These are phyloP conservation scores for Geotrichum restrictum DNA, from an alignment of 1,139 yeast genomes.

Conservation along the genomic window DNA sequence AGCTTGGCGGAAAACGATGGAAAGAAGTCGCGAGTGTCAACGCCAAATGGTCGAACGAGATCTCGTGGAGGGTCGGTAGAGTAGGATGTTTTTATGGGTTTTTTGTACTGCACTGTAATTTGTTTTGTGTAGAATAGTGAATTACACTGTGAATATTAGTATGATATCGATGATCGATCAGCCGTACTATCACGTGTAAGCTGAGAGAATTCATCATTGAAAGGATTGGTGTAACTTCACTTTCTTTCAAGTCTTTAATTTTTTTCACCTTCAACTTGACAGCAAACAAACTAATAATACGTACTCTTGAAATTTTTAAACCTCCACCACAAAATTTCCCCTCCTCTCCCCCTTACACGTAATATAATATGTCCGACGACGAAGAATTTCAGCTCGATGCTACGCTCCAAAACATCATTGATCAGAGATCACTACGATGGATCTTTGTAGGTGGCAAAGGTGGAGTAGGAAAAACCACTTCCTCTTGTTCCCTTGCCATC, in stretches of 20 bases:
- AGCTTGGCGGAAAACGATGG: neutral
- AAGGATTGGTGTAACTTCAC: no score
- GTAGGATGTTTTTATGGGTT: neutral
- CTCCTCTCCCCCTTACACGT: no score
- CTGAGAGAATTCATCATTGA: no score
- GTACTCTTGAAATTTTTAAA: no score
- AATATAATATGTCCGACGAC: slow-evolving; percentile 16
- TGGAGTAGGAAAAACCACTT: slow-evolving; percentile 97
- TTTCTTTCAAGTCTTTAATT: no score
- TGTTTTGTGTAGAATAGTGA: no score
- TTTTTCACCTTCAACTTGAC: no score
- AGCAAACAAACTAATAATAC: no score
- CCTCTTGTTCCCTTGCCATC: slow-evolving; percentile 91
- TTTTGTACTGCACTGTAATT: neutral
- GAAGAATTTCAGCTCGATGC: slow-evolving; percentile 37
- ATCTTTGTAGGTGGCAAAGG: slow-evolving; percentile 98
- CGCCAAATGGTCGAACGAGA: neutral
- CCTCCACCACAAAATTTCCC: no score
- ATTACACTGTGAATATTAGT: no score
- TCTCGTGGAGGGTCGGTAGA: neutral
- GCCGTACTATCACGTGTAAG: no score
- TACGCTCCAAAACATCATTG: slow-evolving; percentile 41
- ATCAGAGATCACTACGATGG: slow-evolving; percentile 69
- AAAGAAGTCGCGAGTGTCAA: neutral
- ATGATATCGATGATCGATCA: no score